phyloP scores from a whole-genome alignment of 2,329 filamentous ascomycete species.

The Cercospora canescens region DNA sequence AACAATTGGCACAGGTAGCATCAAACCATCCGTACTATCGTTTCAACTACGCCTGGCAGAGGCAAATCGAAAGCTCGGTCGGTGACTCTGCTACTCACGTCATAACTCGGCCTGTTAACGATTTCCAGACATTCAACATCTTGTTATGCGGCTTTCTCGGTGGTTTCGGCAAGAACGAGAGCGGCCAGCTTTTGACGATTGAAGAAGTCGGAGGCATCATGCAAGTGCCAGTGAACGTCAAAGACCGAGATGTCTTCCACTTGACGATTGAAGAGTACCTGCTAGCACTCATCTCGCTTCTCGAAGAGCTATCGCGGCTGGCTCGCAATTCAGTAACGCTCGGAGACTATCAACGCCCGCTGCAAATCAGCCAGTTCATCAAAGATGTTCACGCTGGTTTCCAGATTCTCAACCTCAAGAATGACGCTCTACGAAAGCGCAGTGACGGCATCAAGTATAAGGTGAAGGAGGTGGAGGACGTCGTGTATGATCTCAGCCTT shows the following conservation, averaged over 20 bases:
- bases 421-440: conserved; percentile 82
- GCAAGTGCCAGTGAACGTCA: conserved; percentile 88
- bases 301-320: conserved; percentile 86
- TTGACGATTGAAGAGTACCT: conserved; percentile 97
- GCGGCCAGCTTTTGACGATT: conserved; percentile 73
- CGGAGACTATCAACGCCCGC: conserved; percentile 80
- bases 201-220: conserved; percentile 82
- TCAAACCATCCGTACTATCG: conserved; percentile 96
- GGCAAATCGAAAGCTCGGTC: conserved; percentile 78
- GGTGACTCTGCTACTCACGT: conserved; percentile 57
- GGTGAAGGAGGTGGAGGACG: conserved; percentile 97
- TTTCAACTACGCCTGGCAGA: conserved; percentile 86
- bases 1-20: conserved; percentile 69
- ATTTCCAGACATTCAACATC: conserved; percentile 55
- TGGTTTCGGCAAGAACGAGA: conserved; percentile 56
- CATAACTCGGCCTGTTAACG: conserved; percentile 20
- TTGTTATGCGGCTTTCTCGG: conserved; percentile 75
- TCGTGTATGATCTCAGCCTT: conserved; percentile 92
- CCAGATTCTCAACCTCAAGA: conserved; percentile 96
- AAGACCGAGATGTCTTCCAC: conserved; percentile 87
- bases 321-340: conserved; percentile 93
- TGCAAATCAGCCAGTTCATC: conserved; percentile 87
- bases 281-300: conserved; percentile 78
- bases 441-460: conserved; percentile 95
- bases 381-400: conserved; percentile 96